Evolutionary conservation across 805 yeast genomes (phyloP).

Genomic region (Ogataea zsoltii): DNA sequence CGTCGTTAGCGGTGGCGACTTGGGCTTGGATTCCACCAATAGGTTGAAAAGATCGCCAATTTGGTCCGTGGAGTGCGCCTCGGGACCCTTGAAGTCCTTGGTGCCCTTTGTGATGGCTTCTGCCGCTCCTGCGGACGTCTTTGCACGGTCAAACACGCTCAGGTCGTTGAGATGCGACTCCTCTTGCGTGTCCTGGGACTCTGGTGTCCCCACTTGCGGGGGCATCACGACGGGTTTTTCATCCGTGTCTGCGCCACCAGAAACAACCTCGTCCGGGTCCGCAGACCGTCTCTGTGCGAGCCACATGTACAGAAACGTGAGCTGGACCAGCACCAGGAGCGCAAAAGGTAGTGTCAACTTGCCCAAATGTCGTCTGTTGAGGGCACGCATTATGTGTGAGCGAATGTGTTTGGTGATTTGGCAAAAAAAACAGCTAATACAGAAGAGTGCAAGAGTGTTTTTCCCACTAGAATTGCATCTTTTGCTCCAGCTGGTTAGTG

Average conservation of each 20-base stretch:
- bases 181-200: not conserved
- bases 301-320: slow-evolving; percentile 1
- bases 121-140: not conserved
- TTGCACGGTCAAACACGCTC: slow-evolving; percentile 5
- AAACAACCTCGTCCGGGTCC: not conserved
- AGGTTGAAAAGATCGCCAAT: slow-evolving; percentile 28
- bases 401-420: not conserved
- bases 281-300: not conserved
- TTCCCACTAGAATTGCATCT: not conserved
- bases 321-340: not conserved
- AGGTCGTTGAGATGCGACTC: not conserved
- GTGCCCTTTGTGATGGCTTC: not conserved
- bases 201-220: not conserved
- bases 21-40: slow-evolving; percentile 33
- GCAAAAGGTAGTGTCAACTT: not conserved
- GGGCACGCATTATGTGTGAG: not conserved
- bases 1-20: slow-evolving; percentile 41
- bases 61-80: not conserved
- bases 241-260: not conserved
- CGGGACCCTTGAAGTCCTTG: not conserved
- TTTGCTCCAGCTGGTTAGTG: not conserved
- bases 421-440: no score
- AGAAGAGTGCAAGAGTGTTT: no score
- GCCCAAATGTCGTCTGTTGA: slow-evolving; percentile 1
- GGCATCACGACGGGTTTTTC: not conserved